Percentiles rank a stretch among this genome's conserved stretches.
Evolutionary conservation across 768 basidiomycete species (phyloP).

Genomic region (Suillus occidentalis): DNA sequence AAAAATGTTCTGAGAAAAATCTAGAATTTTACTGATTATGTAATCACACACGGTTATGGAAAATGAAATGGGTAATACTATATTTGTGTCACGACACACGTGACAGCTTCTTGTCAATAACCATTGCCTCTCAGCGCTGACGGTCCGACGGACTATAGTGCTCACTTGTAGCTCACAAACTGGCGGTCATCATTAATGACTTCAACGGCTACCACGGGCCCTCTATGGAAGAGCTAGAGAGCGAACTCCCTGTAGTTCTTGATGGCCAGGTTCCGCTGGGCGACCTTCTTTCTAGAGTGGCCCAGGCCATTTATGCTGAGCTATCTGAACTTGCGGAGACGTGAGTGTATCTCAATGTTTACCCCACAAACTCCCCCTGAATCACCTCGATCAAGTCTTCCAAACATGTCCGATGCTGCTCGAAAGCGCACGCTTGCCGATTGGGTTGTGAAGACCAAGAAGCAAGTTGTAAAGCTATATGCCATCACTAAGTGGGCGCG

Average conservation of each 20-base stretch:
- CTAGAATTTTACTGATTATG: conserved; percentile 22
- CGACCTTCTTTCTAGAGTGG: conserved; percentile 72
- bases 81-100: neutral
- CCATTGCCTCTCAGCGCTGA: neutral
- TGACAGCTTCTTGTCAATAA: neutral
- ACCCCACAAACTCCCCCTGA: conserved; percentile 9
- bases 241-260: conserved; percentile 69
- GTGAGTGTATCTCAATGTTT: conserved; percentile 42
- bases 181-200: conserved; percentile 10
- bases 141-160: neutral
- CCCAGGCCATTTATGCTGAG: conserved; percentile 81
- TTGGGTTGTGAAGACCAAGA: conserved; percentile 88
- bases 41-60: neutral
- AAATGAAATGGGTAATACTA: neutral
- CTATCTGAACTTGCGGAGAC: conserved; percentile 83
- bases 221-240: conserved; percentile 59
- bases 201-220: conserved; percentile 40
- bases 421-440: conserved; percentile 83
- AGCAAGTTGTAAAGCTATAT: conserved; percentile 87
- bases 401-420: conserved; percentile 78
- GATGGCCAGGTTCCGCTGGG: conserved; percentile 75
- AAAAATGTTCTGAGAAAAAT: conserved; percentile 31
- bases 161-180: neutral
- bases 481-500: conserved; percentile 86
- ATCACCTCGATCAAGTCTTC: conserved; percentile 47